A percentile compares a stretch with the other conserved stretches of the same genome.
phyloP scores from a whole-genome alignment of 306 rosid genomes.

The Prinsepia uniflora region DNA sequence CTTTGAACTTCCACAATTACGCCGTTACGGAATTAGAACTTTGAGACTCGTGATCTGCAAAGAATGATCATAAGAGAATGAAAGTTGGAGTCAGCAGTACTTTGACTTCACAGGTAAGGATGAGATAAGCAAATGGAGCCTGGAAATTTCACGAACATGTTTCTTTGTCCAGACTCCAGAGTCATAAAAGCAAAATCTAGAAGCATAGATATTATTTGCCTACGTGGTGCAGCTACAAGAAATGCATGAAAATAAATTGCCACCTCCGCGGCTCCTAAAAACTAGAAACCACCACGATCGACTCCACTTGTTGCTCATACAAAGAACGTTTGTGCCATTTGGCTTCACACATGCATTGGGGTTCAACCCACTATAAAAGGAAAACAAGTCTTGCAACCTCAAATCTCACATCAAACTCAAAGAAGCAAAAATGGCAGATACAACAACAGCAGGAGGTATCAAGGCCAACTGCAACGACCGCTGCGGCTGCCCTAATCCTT shows the following conservation, averaged over 20 bases:
- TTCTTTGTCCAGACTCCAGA: no score
- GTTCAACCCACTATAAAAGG: neutral
- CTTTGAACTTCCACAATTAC: no score
- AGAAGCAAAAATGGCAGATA: slow-evolving; percentile 8
- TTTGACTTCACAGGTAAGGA: no score
- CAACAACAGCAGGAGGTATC: neutral
- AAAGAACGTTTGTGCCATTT: neutral
- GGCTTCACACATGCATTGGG: neutral
- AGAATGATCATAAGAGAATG: no score
- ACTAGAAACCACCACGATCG: neutral
- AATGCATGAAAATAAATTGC: neutral
- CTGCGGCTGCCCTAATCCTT: slow-evolving; percentile 31
- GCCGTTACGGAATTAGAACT: no score
- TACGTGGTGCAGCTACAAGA: slow-evolving; percentile 11
- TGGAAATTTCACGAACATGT: neutral
- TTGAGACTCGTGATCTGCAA: no score
- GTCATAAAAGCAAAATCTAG: neutral
- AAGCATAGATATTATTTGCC: neutral
- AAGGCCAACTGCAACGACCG: slow-evolving; percentile 16
- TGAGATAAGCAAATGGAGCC: neutral
- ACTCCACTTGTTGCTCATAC: neutral
- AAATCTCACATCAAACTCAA: neutral
- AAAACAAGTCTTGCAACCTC: neutral
- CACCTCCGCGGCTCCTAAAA: neutral
- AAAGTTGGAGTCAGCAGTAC: no score